Evolutionary conservation across 176 grass and related monocot genomes (phyloP).

Genomic region (Oryza officinalis): DNA sequence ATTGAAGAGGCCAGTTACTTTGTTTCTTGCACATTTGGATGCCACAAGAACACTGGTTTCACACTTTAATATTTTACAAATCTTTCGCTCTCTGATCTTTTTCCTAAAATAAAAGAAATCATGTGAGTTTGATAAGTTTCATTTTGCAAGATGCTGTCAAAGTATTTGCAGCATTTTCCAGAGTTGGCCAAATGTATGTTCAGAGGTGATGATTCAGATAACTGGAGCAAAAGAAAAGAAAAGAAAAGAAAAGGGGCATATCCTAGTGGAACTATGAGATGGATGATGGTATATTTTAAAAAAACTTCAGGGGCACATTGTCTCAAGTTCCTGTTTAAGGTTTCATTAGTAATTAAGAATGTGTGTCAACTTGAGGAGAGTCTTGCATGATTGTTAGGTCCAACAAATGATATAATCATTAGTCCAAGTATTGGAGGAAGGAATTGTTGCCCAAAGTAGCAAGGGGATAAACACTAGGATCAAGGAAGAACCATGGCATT

Average conservation of each 20-base stretch:
- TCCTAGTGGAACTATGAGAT: constrained; percentile 23
- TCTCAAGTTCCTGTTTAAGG: constrained; percentile 40
- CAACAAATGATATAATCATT: constrained; percentile 43
- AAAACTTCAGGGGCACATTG: constrained; percentile 21
- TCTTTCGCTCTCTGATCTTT: background rate
- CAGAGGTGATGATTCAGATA: constrained; percentile 17
- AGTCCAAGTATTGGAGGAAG: constrained; percentile 30
- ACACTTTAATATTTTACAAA: background rate
- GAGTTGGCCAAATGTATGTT: constrained; percentile 18
- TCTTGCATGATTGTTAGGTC: constrained; percentile 18
- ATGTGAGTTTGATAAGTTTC: background rate
- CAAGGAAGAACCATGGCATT: constrained; percentile 23
- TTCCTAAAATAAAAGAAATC: background rate
- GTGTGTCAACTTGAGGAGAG: constrained; percentile 20
- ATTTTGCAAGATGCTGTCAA: background rate
- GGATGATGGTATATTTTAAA: constrained; percentile 18
- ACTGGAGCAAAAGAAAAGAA: background rate
- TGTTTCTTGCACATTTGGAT: background rate
- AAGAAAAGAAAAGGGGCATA: constrained; percentile 5
- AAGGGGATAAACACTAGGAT: constrained; percentile 46
- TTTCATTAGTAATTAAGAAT: constrained; percentile 26
- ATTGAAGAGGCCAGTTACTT: background rate
- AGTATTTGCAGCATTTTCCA: background rate
- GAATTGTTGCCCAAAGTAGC: constrained; percentile 50
- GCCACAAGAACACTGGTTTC: background rate